These are phyloP conservation scores for Cadophora sp. DNA, from an alignment of 2,329 filamentous ascomycete species.

Conservation along the genomic window DNA sequence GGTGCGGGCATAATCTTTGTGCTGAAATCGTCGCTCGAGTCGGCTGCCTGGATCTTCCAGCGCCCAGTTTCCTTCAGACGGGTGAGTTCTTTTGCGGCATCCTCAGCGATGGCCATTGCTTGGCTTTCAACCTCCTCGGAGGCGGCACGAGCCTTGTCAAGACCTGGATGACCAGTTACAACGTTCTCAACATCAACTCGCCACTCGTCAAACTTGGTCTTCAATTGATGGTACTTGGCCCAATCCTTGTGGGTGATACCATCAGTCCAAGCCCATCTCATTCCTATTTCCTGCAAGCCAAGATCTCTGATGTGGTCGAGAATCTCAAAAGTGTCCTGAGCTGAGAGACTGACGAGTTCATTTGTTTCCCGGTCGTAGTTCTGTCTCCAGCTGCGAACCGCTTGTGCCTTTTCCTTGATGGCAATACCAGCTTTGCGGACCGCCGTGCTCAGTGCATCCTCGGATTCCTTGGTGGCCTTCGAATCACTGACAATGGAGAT, in stretches of 20 bases:
- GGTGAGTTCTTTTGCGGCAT: conserved; percentile 79
- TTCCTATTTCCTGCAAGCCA: conserved; percentile 75
- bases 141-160: conserved; percentile 71
- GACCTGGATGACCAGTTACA: conserved; percentile 74
- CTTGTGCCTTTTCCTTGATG: conserved; percentile 69
- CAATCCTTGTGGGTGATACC: conserved; percentile 97
- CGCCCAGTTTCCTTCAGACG: conserved; percentile 82
- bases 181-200: conserved; percentile 80
- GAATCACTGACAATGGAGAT: conserved; percentile 66
- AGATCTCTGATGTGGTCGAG: conserved; percentile 73
- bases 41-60: conserved; percentile 81
- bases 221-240: conserved; percentile 91
- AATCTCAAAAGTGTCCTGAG: conserved; percentile 70
- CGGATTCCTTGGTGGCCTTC: conserved; percentile 56
- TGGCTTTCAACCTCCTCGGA: conserved; percentile 75
- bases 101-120: conserved; percentile 81
- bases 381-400: conserved; percentile 67
- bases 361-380: conserved; percentile 64
- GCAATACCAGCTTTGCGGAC: conserved; percentile 64
- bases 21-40: conserved; percentile 81
- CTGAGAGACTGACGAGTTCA: conserved; percentile 62
- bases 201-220: conserved; percentile 84
- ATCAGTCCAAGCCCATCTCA: conserved; percentile 91
- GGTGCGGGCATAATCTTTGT: conserved; percentile 67
- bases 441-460: conserved; percentile 58